Evolutionary conservation across 371 early-diverging fungal genomes (phyloP).

Genomic region (Actinomucor elegans): DNA sequence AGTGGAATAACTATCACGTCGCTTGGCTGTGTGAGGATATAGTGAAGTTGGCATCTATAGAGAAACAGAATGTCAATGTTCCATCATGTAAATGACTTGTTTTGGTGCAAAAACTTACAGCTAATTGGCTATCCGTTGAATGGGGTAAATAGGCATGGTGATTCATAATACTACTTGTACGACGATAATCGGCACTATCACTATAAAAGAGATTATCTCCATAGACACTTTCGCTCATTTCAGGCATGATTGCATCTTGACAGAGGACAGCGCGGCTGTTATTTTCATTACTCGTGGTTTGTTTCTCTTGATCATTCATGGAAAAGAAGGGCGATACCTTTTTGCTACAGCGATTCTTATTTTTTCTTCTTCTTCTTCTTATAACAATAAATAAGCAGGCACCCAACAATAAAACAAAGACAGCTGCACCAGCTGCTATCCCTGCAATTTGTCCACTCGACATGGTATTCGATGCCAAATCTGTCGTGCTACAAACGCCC

Average conservation of each 20-base stretch:
- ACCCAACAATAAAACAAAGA: not conserved
- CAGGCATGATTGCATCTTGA: not conserved
- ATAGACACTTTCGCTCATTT: not conserved
- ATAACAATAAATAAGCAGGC: not conserved
- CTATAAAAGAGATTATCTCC: not conserved
- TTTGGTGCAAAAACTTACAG: constrained; percentile 8
- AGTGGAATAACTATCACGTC: not conserved
- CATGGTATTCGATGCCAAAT: too few species aligned
- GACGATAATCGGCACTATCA: not conserved
- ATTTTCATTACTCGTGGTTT: not conserved
- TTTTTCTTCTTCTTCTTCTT: not conserved
- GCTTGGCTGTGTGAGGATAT: not conserved
- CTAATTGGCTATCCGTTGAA: not conserved
- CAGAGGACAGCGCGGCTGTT: not conserved
- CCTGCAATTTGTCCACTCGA: not conserved
- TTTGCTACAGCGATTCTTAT: not conserved
- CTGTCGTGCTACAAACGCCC: too few species aligned
- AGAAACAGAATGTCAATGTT: not conserved
- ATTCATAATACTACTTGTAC: not conserved
- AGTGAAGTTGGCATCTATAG: not conserved
- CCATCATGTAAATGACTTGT: not conserved
- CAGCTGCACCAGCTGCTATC: not conserved
- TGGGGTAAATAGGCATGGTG: not conserved
- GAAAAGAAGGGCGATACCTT: not conserved
- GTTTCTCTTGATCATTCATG: not conserved